Conservation (phyloP, 148 eudicot genomes). For the Limonium bicolor region DNA sequence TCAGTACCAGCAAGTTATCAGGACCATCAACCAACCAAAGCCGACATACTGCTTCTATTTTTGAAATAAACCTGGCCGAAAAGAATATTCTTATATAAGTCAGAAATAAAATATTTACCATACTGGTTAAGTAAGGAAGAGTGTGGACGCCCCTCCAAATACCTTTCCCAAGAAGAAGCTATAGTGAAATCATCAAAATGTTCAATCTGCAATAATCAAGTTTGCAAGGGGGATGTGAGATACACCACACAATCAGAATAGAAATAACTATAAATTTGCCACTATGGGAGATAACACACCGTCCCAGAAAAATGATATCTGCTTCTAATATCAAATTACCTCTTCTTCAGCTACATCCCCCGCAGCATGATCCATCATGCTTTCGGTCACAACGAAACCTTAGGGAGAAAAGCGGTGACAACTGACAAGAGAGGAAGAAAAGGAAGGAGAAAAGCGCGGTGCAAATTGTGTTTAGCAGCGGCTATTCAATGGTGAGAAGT, state of each 20-base stretch:
- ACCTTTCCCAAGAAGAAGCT: constrained; percentile 99
- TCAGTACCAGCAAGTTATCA: constrained; percentile 68
- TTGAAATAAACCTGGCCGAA: constrained; percentile 68
- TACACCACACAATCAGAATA: not conserved
- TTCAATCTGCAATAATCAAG: constrained; percentile 37
- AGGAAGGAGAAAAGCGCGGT: too few relatives aligned
- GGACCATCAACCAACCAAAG: constrained; percentile 90
- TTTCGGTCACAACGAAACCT: constrained; percentile 14
- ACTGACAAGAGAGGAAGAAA: too few relatives aligned
- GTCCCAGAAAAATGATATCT: not conserved
- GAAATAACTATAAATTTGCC: not conserved
- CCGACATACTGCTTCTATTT: constrained; percentile 90
- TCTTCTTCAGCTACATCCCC: constrained; percentile 37
- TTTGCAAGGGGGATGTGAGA: not conserved
- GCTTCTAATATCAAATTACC: constrained; percentile 12
- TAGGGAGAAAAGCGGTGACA: too few relatives aligned
- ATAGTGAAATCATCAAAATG: constrained; percentile 95
- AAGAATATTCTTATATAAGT: not conserved
- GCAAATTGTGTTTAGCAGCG: too few relatives aligned
- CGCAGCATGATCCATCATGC: constrained; percentile 9
- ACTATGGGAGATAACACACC: not conserved
- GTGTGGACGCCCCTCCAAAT: constrained; percentile 4
- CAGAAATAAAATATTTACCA: too few relatives aligned
- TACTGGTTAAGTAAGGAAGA: not conserved
- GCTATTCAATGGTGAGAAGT: too few relatives aligned